Evolutionary conservation across 768 basidiomycete species (phyloP).

Genomic region (Leucocoprinus birnbaumii): DNA sequence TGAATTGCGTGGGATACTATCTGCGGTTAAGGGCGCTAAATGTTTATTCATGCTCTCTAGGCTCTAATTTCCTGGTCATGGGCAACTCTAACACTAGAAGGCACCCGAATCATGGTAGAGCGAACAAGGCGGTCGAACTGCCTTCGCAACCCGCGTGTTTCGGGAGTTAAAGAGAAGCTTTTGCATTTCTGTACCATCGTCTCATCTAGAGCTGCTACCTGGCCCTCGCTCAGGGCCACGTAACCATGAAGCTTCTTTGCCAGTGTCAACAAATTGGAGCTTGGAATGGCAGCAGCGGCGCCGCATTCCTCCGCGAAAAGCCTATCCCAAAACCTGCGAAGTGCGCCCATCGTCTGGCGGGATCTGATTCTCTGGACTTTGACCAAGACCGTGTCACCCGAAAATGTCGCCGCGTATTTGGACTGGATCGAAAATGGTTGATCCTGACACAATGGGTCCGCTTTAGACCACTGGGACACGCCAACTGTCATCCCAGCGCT

Average conservation of each 20-base stretch:
- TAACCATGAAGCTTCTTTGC: too few relatives aligned
- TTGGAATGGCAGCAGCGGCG: too few relatives aligned
- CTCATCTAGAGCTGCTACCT: neutral
- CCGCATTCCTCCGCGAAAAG: too few relatives aligned
- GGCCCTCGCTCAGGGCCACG: neutral
- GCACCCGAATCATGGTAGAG: neutral
- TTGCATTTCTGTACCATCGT: neutral
- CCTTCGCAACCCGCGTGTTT: neutral
- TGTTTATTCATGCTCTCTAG: neutral
- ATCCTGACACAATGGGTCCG: constrained; percentile 2
- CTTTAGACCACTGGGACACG: neutral
- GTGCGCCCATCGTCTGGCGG: too few relatives aligned
- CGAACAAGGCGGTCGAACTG: neutral
- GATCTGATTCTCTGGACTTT: too few relatives aligned
- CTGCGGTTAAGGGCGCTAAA: neutral
- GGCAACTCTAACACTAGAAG: neutral
- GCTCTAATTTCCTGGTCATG: neutral
- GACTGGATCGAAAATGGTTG: neutral
- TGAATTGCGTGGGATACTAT: constrained; percentile 5
- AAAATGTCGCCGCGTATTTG: constrained; percentile 9
- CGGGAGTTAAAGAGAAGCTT: neutral
- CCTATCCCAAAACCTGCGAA: too few relatives aligned
- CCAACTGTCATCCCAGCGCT: constrained; percentile 7
- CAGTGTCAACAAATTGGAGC: too few relatives aligned
- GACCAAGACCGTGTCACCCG: neutral